Percentiles rank a stretch among this genome's conserved stretches.
Conservation (phyloP, 768 basidiomycete species). For the Pleurotus eryngii region DNA sequence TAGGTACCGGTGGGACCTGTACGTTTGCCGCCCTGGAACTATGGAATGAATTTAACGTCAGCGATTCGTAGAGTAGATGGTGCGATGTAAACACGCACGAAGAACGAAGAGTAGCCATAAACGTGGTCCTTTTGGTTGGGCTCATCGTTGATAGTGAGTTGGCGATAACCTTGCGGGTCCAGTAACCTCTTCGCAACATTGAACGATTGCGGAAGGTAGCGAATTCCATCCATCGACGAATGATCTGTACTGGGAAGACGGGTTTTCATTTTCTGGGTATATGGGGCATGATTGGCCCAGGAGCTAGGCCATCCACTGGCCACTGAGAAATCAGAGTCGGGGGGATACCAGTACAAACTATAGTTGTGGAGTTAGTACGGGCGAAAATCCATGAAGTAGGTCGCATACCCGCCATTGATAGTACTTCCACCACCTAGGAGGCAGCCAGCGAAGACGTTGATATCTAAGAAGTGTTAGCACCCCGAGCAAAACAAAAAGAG, state of each 20-base stretch:
- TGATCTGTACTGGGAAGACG: constrained; percentile 56
- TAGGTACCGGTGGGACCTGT: constrained; percentile 61
- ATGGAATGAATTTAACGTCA: not conserved
- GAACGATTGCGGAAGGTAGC: constrained; percentile 51
- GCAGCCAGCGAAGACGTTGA: constrained; percentile 63
- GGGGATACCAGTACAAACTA: constrained; percentile 53
- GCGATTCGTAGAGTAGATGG: not conserved
- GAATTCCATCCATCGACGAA: constrained; percentile 57
- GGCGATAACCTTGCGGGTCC: constrained; percentile 43
- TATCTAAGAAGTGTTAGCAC: constrained; percentile 30
- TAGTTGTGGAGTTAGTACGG: not conserved
- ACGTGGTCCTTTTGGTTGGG: constrained; percentile 57
- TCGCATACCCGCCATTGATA: constrained; percentile 58
- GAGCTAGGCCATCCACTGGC: constrained; percentile 49
- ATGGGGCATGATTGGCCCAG: constrained; percentile 51
- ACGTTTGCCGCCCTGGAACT: constrained; percentile 45
- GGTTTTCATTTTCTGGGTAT: constrained; percentile 43
- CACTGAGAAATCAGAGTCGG: constrained; percentile 48
- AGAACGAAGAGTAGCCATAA: constrained; percentile 50
- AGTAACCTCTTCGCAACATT: constrained; percentile 43
- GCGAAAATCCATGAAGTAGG: not conserved
- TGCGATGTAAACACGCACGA: constrained; percentile 23
- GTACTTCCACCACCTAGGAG: constrained; percentile 61
- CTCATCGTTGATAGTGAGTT: constrained; percentile 53
- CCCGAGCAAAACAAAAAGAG: not conserved